Conservation (phyloP, 768 basidiomycete genomes). For the Calocera cornea region DNA sequence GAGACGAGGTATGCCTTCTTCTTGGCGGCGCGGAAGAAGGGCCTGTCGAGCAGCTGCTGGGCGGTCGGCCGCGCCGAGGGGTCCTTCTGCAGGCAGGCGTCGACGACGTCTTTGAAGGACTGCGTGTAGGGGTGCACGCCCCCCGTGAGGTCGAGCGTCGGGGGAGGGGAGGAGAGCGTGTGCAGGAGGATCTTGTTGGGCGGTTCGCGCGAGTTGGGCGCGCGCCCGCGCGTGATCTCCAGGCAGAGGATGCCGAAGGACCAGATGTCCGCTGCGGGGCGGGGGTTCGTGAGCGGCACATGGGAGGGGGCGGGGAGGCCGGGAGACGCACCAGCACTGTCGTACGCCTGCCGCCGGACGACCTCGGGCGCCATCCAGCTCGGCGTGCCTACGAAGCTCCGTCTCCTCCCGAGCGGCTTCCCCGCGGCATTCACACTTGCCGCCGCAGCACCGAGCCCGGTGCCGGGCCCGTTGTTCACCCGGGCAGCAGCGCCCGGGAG, state of each 20-base stretch:
- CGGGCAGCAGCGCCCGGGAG: slow-evolving; percentile 12
- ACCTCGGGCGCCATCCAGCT: slow-evolving; percentile 98
- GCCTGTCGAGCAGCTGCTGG: slow-evolving; percentile 55
- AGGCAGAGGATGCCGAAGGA: slow-evolving; percentile 92
- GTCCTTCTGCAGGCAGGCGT: slow-evolving; percentile 72
- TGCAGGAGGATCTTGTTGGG: slow-evolving; percentile 61
- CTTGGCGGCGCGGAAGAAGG: slow-evolving; percentile 70
- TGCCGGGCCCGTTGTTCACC: slow-evolving; percentile 16
- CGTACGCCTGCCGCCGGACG: slow-evolving; percentile 71
- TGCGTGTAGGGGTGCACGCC: slow-evolving; percentile 65
- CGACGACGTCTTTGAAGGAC: slow-evolving; percentile 70
- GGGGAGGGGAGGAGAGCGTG: slow-evolving; percentile 39
- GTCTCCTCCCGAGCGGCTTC: slow-evolving; percentile 51
- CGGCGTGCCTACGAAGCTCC: slow-evolving; percentile 91
- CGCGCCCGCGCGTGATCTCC: slow-evolving; percentile 74
- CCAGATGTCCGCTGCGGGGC: slow-evolving; percentile 70
- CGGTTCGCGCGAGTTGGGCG: slow-evolving; percentile 67
- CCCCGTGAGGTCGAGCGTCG: slow-evolving; percentile 58
- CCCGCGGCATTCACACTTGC: neutral
- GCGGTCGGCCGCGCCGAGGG: slow-evolving; percentile 68
- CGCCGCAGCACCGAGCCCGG: neutral
- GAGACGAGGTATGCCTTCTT: slow-evolving; percentile 66
- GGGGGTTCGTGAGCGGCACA: neutral
- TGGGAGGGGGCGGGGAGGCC: neutral
- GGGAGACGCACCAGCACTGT: slow-evolving; percentile 24